Percentiles rank a stretch among this genome's conserved stretches.
phyloP scores from a whole-genome alignment of 2,329 filamentous ascomycete species.

The Tolypocladium tundrense region DNA sequence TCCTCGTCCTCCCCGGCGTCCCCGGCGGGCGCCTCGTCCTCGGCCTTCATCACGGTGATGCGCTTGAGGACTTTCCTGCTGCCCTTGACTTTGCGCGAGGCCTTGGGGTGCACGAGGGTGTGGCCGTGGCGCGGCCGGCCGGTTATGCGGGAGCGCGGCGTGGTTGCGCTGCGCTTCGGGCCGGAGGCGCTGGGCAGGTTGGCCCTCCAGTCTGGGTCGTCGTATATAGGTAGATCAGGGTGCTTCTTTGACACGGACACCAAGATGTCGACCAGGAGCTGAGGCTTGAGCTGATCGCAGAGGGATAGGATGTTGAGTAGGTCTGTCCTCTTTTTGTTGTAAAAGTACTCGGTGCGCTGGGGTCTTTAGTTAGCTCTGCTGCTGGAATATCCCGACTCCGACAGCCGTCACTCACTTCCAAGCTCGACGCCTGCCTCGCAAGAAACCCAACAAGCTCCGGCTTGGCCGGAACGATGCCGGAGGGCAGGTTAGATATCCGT shows the following conservation, averaged over 20 bases:
- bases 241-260: constrained; percentile 32
- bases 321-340: constrained; percentile 23
- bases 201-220: constrained; percentile 28
- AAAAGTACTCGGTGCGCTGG: constrained; percentile 30
- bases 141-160: constrained; percentile 6
- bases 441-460: constrained; percentile 27
- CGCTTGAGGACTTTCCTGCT: constrained; percentile 22
- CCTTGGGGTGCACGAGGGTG: constrained; percentile 13
- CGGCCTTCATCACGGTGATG: constrained; percentile 13
- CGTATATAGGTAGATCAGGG: constrained; percentile 30
- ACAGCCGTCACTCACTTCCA: constrained; percentile 17
- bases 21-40: constrained; percentile 13
- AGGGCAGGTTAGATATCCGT: constrained; percentile 20
- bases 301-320: constrained; percentile 29
- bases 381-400: too few species aligned
- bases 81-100: constrained; percentile 19
- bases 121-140: constrained; percentile 20
- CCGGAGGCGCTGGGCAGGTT: constrained; percentile 1
- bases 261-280: constrained; percentile 29
- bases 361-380: background rate
- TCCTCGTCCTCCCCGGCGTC: constrained; percentile 9
- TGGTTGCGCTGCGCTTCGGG: background rate
- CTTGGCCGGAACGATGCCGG: constrained; percentile 21
- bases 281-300: constrained; percentile 29
- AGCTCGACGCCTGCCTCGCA: constrained; percentile 20